phyloP scores from a whole-genome alignment of 257 asterid species.

The Ehretia macrophylla region DNA sequence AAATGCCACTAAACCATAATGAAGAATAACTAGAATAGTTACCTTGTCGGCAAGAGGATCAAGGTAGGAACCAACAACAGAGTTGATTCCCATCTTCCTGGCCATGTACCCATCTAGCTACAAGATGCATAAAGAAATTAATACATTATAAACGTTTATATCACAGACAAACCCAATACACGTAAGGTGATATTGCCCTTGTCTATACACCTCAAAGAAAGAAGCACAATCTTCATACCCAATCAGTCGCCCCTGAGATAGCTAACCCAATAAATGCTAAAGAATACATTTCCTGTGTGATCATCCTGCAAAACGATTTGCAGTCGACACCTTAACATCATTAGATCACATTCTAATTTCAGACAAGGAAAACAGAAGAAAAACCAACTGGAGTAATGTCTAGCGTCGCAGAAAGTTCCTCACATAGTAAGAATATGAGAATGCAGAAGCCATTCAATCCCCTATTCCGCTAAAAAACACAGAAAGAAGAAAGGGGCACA shows the following conservation, averaged over 20 bases:
- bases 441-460: too few relatives aligned
- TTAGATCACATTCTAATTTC: not conserved
- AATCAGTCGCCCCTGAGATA: slow-evolving; percentile 84
- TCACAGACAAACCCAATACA: not conserved
- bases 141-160: not conserved
- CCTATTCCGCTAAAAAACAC: too few relatives aligned
- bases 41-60: slow-evolving; percentile 99
- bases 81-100: slow-evolving; percentile 80
- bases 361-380: not conserved
- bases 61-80: slow-evolving; percentile 95
- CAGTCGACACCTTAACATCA: not conserved
- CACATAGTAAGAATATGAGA: too few relatives aligned
- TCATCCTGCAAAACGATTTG: slow-evolving; percentile 68
- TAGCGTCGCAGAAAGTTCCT: too few relatives aligned
- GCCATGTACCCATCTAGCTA: slow-evolving; percentile 96
- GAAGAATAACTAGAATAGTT: slow-evolving; percentile 10
- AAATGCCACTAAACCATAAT: not conserved
- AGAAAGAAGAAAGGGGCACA: not conserved
- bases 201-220: slow-evolving; percentile 4
- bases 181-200: not conserved
- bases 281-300: slow-evolving; percentile 75
- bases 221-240: slow-evolving; percentile 50
- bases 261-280: slow-evolving; percentile 81
- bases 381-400: not conserved
- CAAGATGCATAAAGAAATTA: slow-evolving; percentile 19